Percentiles rank a stretch among this genome's conserved stretches.
Conservation (phyloP, 352 stramenopile species). For the Globisporangium barbulae region DNA sequence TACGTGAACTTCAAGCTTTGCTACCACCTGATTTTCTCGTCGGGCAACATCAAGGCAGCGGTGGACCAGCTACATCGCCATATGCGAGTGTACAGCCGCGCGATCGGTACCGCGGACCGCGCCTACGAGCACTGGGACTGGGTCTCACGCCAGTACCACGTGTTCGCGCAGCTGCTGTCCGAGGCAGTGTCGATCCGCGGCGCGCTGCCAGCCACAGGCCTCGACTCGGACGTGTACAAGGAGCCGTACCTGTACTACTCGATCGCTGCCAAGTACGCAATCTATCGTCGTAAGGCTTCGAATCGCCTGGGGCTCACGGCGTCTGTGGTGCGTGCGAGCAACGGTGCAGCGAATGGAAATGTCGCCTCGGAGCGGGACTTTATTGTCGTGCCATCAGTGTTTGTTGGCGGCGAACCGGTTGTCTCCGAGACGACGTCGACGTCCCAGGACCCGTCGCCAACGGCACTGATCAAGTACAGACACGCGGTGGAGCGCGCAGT, state of each 20-base stretch:
- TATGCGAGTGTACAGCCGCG: slow-evolving; percentile 57
- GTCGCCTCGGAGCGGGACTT: slow-evolving; percentile 47
- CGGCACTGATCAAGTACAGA: slow-evolving; percentile 63
- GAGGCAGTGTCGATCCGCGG: slow-evolving; percentile 72
- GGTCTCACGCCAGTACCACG: slow-evolving; percentile 83
- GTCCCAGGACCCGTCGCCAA: slow-evolving; percentile 41
- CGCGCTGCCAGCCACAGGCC: slow-evolving; percentile 39
- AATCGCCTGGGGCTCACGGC: slow-evolving; percentile 45
- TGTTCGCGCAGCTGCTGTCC: slow-evolving; percentile 80
- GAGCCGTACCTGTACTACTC: slow-evolving; percentile 86
- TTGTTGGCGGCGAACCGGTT: slow-evolving; percentile 63
- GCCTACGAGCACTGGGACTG: slow-evolving; percentile 84
- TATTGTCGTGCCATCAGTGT: slow-evolving; percentile 69
- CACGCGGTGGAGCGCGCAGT: slow-evolving; percentile 56
- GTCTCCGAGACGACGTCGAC: slow-evolving; percentile 42
- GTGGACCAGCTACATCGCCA: slow-evolving; percentile 84
- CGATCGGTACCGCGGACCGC: slow-evolving; percentile 52
- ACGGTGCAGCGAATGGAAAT: slow-evolving; percentile 15
- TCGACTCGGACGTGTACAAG: slow-evolving; percentile 84
- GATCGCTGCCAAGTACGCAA: slow-evolving; percentile 83
- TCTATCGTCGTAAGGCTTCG: slow-evolving; percentile 65
- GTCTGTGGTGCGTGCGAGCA: neutral
- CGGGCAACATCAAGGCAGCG: slow-evolving; percentile 78
- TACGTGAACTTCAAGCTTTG: slow-evolving; percentile 88
- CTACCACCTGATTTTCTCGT: slow-evolving; percentile 87